phyloP scores from a whole-genome alignment of 305 asterid genomes.

The Caryopteris hybrid region DNA sequence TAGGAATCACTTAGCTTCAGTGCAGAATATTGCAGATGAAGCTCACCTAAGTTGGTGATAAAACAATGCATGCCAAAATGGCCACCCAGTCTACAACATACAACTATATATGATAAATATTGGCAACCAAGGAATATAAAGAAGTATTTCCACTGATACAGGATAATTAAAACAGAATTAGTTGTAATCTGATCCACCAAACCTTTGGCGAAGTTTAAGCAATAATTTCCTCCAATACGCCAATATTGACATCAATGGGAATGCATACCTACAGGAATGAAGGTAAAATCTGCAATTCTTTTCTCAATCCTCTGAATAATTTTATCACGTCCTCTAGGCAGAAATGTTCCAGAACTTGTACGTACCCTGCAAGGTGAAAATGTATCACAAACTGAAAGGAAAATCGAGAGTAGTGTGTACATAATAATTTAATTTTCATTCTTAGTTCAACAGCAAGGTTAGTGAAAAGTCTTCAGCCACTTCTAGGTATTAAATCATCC shows the following conservation, averaged over 20 bases:
- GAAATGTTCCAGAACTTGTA: slow-evolving; percentile 96
- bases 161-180: slow-evolving; percentile 4
- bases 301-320: slow-evolving; percentile 72
- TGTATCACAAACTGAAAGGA: neutral
- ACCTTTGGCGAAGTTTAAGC: neutral
- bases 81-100: slow-evolving; percentile 5
- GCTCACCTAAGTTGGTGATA: neutral
- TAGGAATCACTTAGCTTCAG: neutral
- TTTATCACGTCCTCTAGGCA: slow-evolving; percentile 80
- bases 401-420: neutral
- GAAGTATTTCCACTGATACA: slow-evolving; percentile 12
- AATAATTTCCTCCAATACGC: slow-evolving; percentile 6
- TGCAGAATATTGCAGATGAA: neutral
- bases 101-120: neutral
- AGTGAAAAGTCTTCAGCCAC: neutral
- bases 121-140: slow-evolving; percentile 6
- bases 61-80: neutral
- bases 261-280: slow-evolving; percentile 87
- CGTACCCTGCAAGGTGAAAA: slow-evolving; percentile 60
- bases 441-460: neutral
- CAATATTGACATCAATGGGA: slow-evolving; percentile 2
- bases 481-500: neutral
- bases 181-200: neutral
- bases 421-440: neutral
- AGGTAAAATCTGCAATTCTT: slow-evolving; percentile 92